Evolutionary conservation across 805 yeast genomes (phyloP).

Genomic region (Starmerella floricola): DNA sequence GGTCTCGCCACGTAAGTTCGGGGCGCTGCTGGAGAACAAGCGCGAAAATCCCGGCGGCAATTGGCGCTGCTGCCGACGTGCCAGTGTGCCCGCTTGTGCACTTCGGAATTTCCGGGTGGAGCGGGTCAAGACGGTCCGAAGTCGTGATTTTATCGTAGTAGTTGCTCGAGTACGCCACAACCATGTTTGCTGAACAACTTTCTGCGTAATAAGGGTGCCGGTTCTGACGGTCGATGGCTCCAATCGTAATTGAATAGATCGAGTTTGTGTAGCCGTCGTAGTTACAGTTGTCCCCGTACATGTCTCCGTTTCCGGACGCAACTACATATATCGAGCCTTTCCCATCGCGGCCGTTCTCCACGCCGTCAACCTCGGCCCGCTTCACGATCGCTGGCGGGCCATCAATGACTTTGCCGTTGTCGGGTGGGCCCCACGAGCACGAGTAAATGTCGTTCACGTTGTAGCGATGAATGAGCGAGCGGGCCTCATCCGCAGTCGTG

Average conservation of each 20-base stretch:
- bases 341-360: conserved; percentile 63
- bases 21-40: conserved; percentile 75
- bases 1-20: conserved; percentile 85
- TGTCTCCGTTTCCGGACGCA: conserved; percentile 92
- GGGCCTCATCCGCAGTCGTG: conserved; percentile 81
- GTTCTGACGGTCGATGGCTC: conserved; percentile 82
- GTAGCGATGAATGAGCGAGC: conserved; percentile 66
- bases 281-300: conserved; percentile 76
- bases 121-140: conserved; percentile 32
- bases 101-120: conserved; percentile 20
- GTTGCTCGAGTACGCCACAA: conserved; percentile 85
- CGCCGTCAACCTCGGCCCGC: conserved; percentile 74
- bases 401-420: conserved; percentile 76
- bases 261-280: conserved; percentile 96
- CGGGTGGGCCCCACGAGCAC: conserved; percentile 98
- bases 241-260: conserved; percentile 86
- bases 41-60: conserved; percentile 92
- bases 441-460: conserved; percentile 87
- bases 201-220: conserved; percentile 83
- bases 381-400: conserved; percentile 70
- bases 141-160: conserved; percentile 82
- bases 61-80: conserved; percentile 97
- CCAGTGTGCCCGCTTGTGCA: conserved; percentile 83
- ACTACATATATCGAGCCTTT: conserved; percentile 86
- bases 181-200: conserved; percentile 88